Base-by-base conservation (phyloP, 2,329 filamentous ascomycete genomes). In the Colletotrichum spinosum region DNA sequence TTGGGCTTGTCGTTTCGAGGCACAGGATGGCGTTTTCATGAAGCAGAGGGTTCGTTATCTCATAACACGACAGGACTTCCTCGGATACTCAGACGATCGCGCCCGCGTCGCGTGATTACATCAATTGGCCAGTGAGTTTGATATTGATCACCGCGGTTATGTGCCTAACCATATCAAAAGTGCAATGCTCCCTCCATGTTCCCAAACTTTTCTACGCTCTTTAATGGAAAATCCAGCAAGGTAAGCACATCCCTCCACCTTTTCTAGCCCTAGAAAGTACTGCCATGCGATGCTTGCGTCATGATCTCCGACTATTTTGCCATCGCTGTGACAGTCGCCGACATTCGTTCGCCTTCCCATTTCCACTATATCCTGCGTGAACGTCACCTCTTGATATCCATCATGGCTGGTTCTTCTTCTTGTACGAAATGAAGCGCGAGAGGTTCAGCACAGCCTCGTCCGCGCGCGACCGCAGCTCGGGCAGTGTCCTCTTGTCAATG, bases 401-500 rank as follows among this genome's bases (percentile, higher is more conserved):
- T 66, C 72, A 67, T 71, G 33, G 81, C 69, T 77, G 77, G 66
- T 88, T 79, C 76, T 88, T 88, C 76, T 82, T 84, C 79, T 91
- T 92, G 73, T 91, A 91, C 63, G 82, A 77, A 69, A 91, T 79
- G 72, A 91, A 92, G 57, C 88, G 81, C 37, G 73, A 77, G 68
- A 91, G 75, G 72, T 92, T 92, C 70, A 89, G 69, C 3, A 84
- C 76, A 0, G 79, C 86, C 76, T 91, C 88, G 67, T 91, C 88
- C 0, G 86, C 85, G 58, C 88, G 81, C 8, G 76, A 76, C 56
- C 89, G 81, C 71, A 91, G 73, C 77, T 91, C 89, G 1, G 78
- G 71, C 54, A 80, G 80, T 33, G 80, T 81, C 58, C 86, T 81
- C 81, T 88, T 90, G 71, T 91, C 87, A 39, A 92, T 82, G 1